Evolutionary conservation across 192 early-diverging fungal species (phyloP).

Genomic region (Gamsiella multidivaricata): DNA sequence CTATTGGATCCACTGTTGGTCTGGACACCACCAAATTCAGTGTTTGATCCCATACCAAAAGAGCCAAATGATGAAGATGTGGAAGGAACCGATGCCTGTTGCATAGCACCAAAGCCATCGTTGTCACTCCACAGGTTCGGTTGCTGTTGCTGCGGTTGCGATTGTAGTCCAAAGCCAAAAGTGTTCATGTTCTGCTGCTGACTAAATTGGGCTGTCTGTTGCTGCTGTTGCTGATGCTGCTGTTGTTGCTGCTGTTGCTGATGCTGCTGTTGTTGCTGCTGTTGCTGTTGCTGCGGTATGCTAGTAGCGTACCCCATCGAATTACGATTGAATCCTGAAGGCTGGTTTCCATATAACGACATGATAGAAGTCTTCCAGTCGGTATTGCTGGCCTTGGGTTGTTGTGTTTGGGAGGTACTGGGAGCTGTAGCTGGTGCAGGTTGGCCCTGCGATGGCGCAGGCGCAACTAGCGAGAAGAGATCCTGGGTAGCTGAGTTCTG

Average conservation of each 20-base stretch:
- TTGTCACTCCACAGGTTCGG: constrained; percentile 27
- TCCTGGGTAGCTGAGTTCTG: constrained; percentile 28
- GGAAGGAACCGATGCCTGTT: constrained; percentile 4
- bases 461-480: constrained; percentile 26
- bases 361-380: constrained; percentile 53
- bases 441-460: background rate
- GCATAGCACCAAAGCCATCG: constrained; percentile 29
- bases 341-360: constrained; percentile 46
- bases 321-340: constrained; percentile 16
- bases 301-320: constrained; percentile 12
- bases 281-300: constrained; percentile 23
- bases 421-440: background rate
- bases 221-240: constrained; percentile 12
- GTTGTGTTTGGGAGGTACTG: background rate
- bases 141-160: constrained; percentile 1
- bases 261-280: constrained; percentile 24
- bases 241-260: constrained; percentile 27
- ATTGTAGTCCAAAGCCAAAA: constrained; percentile 32
- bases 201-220: constrained; percentile 8
- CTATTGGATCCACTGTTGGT: constrained; percentile 9
- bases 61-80: constrained; percentile 15
- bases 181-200: constrained; percentile 24
- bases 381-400: constrained; percentile 8
- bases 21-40: constrained; percentile 4
- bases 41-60: constrained; percentile 19